Base-by-base conservation (phyloP, 768 basidiomycete species). In the Jaapia argillacea region DNA sequence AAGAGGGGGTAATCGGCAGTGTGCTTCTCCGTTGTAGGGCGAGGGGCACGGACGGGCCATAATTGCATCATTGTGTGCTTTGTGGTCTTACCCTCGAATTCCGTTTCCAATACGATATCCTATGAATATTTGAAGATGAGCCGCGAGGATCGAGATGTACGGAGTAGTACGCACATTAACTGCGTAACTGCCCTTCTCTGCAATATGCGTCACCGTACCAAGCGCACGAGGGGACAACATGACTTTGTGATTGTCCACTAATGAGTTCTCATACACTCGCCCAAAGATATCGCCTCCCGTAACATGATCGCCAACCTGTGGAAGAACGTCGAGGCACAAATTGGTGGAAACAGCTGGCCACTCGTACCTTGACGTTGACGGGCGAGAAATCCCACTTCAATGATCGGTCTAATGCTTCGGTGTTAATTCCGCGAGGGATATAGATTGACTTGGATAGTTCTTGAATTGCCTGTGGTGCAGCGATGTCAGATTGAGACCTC, bases 381-480 rank as follows among this genome's bases (percentile, higher is more conserved):
- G 92, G 93, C 41, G 77, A 85, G 62, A 98, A 99, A 61, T 99
- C 96, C 96, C 96, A 99, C 60, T 88, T 71, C 48, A 92, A 63
- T 16, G 71, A 71, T 40, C 96, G 81, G 60, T 91, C 88, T 22
- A 99, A 77, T 21, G 93, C 87, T 51, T 93, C 81, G 25, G 96
- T 98, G 66, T 98, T 98, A 65, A 99, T 98, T 44, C 96, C 96
- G 55, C 92, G 85, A 51, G 96, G 96, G 49, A 99, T 98, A 65
- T 99, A 99, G 57, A 99, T 99, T n/a, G 91, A 96, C 55, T 97
- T 85, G 36, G 96, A 97, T 33, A 88, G 74, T 57, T 96, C 89
- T 78, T 92, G 91, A 53, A 99, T 99, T 26, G 85, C 79, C 82
- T 77, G 58, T 28, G 38, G 46, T 36, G 41, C 44, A 44, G 52